These are phyloP conservation scores for Yamagishiella unicocca DNA, from an alignment of 139 green algal species.

Conservation along the genomic window DNA sequence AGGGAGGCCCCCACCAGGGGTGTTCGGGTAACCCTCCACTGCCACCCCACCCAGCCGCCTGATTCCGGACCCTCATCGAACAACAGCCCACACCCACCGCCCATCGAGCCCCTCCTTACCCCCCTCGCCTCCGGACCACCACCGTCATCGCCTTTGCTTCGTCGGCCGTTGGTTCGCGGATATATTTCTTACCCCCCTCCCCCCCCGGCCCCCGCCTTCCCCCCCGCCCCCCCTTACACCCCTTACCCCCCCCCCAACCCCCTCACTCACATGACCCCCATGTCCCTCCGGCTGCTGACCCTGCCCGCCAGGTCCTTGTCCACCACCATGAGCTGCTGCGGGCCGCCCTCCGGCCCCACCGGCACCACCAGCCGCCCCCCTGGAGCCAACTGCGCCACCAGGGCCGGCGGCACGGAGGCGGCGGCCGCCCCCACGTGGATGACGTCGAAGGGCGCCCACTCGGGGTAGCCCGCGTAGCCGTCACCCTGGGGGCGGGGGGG, in stretches of 20 bases:
- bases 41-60: neutral
- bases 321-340: conserved; percentile 48
- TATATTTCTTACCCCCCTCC: too few relatives aligned
- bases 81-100: neutral
- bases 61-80: neutral
- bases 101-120: too few relatives aligned
- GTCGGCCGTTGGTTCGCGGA: too few relatives aligned
- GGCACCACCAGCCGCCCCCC: conserved; percentile 79
- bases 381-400: conserved; percentile 71
- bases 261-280: conserved; percentile 35
- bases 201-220: too few relatives aligned
- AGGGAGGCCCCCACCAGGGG: too few relatives aligned
- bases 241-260: neutral
- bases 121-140: too few relatives aligned
- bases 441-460: conserved; percentile 80
- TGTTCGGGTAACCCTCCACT: too few relatives aligned
- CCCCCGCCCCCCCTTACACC: neutral
- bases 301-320: conserved; percentile 41
- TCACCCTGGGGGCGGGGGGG: conserved; percentile 30
- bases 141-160: neutral
- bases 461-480: conserved; percentile 34
- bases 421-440: conserved; percentile 95
- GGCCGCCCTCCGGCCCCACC: conserved; percentile 64
- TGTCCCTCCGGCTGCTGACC: neutral
- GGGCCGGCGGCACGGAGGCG: conserved; percentile 41